Evolutionary conservation across 345 rosid genomes (phyloP).

Genomic region (Turritis glabra): DNA sequence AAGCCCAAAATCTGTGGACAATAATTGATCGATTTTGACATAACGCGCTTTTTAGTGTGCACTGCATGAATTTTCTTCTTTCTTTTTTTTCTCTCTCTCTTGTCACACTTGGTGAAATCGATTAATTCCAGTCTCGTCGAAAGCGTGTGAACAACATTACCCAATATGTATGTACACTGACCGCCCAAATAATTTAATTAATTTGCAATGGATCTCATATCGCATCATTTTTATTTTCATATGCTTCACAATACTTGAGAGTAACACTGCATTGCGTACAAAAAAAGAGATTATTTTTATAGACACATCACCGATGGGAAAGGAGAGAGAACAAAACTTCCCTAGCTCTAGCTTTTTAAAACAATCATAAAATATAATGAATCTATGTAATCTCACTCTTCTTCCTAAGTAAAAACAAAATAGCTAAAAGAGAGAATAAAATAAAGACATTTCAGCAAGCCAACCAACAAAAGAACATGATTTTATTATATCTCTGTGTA

Average conservation of each 20-base stretch:
- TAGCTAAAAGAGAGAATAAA: neutral
- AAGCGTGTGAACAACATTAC: neutral
- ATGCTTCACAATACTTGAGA: neutral
- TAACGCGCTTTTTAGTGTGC: too few relatives aligned
- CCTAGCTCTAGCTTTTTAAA: neutral
- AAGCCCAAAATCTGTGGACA: neutral
- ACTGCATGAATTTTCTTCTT: too few relatives aligned
- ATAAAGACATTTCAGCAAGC: neutral
- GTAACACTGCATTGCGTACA: neutral
- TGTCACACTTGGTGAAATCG: neutral
- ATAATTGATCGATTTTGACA: neutral
- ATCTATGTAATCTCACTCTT: too few relatives aligned
- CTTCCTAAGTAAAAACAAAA: neutral
- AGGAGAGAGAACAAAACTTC: constrained; percentile 10
- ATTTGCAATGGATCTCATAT: neutral
- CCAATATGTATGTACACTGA: neutral
- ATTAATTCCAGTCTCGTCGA: neutral
- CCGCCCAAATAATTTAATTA: neutral
- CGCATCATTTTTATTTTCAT: neutral
- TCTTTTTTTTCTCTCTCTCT: too few relatives aligned
- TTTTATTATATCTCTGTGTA: constrained; percentile 12
- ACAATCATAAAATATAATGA: too few relatives aligned
- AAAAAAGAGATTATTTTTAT: constrained; percentile 1
- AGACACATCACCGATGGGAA: neutral
- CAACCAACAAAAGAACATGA: constrained; percentile 17